These are phyloP conservation scores for Linum trigynum DNA, from an alignment of 345 rosid species.

Conservation along the genomic window DNA sequence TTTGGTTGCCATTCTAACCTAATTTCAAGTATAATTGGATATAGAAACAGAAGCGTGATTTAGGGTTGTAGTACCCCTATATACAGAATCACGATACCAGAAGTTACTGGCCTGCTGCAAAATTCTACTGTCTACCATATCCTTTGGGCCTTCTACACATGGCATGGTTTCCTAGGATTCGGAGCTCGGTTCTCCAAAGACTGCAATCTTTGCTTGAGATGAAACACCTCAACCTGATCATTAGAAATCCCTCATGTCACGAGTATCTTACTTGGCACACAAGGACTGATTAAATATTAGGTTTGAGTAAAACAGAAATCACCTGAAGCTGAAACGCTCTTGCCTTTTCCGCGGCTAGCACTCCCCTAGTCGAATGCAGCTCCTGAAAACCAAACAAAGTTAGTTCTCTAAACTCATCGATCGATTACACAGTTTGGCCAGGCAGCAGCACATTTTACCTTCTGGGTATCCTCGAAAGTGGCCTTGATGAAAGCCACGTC, in stretches of 20 bases:
- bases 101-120: too few species aligned
- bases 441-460: conserved; percentile 33
- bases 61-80: too few species aligned
- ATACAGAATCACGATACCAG: too few species aligned
- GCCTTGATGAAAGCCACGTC: conserved; percentile 96
- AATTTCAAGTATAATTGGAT: background rate
- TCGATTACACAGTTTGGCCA: too few species aligned
- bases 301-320: background rate
- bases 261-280: background rate
- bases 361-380: conserved; percentile 92
- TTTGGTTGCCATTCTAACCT: background rate
- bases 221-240: conserved; percentile 88
- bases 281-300: background rate
- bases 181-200: conserved; percentile 73
- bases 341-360: conserved; percentile 86
- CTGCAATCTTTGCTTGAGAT: conserved; percentile 87
- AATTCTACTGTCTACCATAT: too few species aligned
- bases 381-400: conserved; percentile 32
- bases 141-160: conserved; percentile 24
- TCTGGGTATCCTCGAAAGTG: conserved; percentile 83
- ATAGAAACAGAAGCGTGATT: background rate
- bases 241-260: too few species aligned
- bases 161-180: conserved; percentile 72
- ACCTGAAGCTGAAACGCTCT: conserved; percentile 97
- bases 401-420: background rate